Percentiles rank a stretch among this genome's conserved stretches.
Conservation (phyloP, 768 basidiomycete species). For the Mycena venus region DNA sequence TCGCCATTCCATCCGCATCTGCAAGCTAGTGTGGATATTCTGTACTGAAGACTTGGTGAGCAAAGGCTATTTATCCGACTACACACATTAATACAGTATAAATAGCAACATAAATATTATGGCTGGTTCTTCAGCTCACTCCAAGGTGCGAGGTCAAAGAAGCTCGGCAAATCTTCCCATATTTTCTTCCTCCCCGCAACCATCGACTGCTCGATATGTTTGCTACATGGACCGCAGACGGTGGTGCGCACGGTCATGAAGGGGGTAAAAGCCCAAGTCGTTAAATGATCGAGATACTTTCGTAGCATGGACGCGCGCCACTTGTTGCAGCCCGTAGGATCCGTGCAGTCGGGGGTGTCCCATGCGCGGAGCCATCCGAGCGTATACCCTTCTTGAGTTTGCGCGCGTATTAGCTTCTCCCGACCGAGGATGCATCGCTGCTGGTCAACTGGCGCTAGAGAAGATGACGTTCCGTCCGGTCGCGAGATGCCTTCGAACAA, state of each 20-base stretch:
- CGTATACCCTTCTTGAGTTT: background rate
- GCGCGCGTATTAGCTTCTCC: background rate
- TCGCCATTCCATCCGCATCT: no score
- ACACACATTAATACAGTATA: no score
- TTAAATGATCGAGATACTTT: background rate
- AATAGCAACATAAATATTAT: background rate
- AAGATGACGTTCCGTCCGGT: background rate
- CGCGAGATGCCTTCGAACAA: background rate
- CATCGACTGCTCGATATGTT: background rate
- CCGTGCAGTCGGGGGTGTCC: background rate
- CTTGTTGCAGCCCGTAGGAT: background rate
- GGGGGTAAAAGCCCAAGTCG: background rate
- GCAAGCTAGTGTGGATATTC: no score
- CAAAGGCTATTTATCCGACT: no score
- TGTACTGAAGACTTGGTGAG: no score
- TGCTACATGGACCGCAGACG: background rate
- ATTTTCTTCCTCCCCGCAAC: background rate
- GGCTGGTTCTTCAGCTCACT: constrained; percentile 11
- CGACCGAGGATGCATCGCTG: background rate
- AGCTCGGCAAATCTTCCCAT: constrained; percentile 8
- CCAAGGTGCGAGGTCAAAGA: constrained; percentile 12
- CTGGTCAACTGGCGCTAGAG: background rate
- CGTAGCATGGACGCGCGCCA: background rate
- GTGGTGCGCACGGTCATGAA: background rate
- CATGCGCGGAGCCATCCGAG: background rate